Evolutionary conservation across 371 early-diverging fungal genomes (phyloP).

Genomic region (Mortierella sp.): DNA sequence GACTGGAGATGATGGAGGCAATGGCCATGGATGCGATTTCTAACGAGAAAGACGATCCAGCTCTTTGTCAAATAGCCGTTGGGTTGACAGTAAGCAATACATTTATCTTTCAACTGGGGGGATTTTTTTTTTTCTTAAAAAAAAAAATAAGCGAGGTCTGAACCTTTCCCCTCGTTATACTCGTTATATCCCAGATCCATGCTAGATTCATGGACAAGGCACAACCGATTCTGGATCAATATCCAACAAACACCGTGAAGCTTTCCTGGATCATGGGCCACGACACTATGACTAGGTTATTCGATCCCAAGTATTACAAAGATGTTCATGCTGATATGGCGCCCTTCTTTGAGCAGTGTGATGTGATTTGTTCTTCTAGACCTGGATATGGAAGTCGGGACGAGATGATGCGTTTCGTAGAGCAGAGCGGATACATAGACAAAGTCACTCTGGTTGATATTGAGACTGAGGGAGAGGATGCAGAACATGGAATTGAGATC

Average conservation of each 20-base stretch:
- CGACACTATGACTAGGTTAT: constrained; percentile 70
- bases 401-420: constrained; percentile 48
- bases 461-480: constrained; percentile 10
- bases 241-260: constrained; percentile 40
- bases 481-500: constrained; percentile 17
- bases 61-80: constrained; percentile 58
- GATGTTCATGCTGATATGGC: constrained; percentile 54
- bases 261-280: constrained; percentile 74
- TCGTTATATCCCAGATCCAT: constrained; percentile 41
- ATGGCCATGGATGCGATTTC: constrained; percentile 49
- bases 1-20: constrained; percentile 69
- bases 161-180: not conserved
- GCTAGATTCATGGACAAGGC: constrained; percentile 75
- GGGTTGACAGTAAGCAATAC: constrained; percentile 59
- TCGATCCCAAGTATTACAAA: constrained; percentile 73
- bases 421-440: constrained; percentile 39
- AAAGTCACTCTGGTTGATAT: constrained; percentile 54
- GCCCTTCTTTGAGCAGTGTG: constrained; percentile 63
- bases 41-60: constrained; percentile 28
- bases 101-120: not conserved
- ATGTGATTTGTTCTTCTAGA: constrained; percentile 65
- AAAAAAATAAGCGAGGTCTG: not conserved
- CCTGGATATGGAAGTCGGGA: constrained; percentile 55
- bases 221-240: constrained; percentile 36
- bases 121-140: not conserved